phyloP scores from a whole-genome alignment of 345 rosid species.

The Populus alba region DNA sequence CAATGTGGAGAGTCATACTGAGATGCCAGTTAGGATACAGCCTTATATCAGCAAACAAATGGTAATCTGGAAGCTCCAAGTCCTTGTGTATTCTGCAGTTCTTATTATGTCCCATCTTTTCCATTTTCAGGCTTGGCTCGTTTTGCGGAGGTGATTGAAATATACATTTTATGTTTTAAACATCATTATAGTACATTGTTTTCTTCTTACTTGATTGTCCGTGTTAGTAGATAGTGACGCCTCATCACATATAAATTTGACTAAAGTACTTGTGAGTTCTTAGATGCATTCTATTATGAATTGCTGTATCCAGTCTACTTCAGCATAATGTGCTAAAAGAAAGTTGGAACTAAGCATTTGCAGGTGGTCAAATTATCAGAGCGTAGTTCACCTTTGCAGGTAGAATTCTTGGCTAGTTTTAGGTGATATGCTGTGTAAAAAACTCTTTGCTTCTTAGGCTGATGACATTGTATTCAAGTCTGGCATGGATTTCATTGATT shows the following conservation, averaged over 20 bases:
- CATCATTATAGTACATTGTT: neutral
- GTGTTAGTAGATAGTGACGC: neutral
- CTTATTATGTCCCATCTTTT: neutral
- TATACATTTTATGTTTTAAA: conserved; percentile 1
- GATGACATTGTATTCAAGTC: neutral
- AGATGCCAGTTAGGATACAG: conserved; percentile 47
- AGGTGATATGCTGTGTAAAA: neutral
- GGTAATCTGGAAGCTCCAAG: conserved; percentile 40
- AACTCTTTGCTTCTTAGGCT: neutral
- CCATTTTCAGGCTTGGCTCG: neutral
- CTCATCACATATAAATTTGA: neutral
- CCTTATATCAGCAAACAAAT: conserved; percentile 75
- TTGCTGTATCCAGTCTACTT: neutral
- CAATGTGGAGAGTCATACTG: conserved; percentile 41
- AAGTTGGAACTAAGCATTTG: neutral
- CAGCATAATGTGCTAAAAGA: neutral
- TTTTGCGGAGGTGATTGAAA: neutral
- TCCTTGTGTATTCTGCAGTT: neutral
- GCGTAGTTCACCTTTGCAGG: neutral
- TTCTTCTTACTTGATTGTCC: neutral
- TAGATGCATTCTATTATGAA: neutral
- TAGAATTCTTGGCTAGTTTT: conserved; percentile 1
- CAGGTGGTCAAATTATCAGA: neutral
- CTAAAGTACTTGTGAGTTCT: neutral
- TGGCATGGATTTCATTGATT: neutral